Conservation (phyloP, 352 stramenopile genomes). For the Phytopythium boreale region DNA sequence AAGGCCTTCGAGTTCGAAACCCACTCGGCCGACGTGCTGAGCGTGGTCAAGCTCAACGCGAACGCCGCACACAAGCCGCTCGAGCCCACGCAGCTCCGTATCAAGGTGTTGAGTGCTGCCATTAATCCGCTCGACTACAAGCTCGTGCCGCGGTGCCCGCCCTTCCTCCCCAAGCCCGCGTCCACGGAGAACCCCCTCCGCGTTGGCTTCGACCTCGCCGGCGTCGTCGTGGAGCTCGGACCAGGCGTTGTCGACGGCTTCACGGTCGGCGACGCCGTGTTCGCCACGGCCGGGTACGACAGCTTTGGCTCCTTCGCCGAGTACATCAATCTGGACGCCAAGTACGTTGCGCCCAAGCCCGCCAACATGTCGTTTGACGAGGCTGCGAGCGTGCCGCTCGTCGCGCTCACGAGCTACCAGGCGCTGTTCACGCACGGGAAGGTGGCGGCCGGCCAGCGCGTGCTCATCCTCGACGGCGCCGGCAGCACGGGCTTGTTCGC, state of each 20-base stretch:
- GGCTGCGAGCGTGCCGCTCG: constrained; percentile 30
- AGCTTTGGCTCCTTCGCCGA: constrained; percentile 29
- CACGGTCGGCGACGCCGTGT: constrained; percentile 27
- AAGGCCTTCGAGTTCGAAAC: constrained; percentile 22
- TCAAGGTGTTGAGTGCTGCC: constrained; percentile 23
- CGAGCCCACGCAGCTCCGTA: constrained; percentile 12
- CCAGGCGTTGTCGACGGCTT: constrained; percentile 6
- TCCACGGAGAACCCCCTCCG: neutral
- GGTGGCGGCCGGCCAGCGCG: constrained; percentile 32
- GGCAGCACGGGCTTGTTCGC: constrained; percentile 34
- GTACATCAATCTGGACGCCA: constrained; percentile 23
- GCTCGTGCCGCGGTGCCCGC: constrained; percentile 11
- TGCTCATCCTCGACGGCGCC: constrained; percentile 45
- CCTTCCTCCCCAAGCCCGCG: constrained; percentile 8
- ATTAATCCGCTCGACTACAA: constrained; percentile 36
- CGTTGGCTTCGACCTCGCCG: neutral
- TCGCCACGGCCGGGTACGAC: constrained; percentile 18
- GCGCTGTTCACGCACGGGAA: constrained; percentile 28
- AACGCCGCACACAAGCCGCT: constrained; percentile 11
- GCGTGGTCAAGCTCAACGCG: constrained; percentile 20
- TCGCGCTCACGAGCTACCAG: constrained; percentile 36
- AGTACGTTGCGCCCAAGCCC: constrained; percentile 41
- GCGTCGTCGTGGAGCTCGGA: constrained; percentile 23
- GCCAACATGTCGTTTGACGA: constrained; percentile 37
- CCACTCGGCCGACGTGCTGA: constrained; percentile 6